Conservation (phyloP, 495 filamentous ascomycete genomes). For the Penicillium canariense region DNA sequence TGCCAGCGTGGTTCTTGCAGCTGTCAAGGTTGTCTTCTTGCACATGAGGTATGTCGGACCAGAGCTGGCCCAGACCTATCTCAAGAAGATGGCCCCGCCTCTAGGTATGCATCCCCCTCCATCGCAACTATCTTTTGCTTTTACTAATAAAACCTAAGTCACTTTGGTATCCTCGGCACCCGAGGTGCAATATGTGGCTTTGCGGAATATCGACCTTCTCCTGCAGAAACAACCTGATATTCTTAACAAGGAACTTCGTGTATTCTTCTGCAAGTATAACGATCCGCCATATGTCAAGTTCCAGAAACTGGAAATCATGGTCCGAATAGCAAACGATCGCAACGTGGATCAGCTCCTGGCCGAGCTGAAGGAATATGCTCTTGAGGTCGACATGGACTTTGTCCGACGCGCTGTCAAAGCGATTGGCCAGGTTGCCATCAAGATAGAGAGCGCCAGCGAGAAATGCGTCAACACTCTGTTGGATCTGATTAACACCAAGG, state of each 20-base stretch:
- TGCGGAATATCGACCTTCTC: slow-evolving; percentile 92
- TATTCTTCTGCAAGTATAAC: slow-evolving; percentile 99
- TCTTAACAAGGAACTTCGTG: slow-evolving; percentile 91
- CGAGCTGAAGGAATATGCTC: slow-evolving; percentile 93
- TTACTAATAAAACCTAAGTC: slow-evolving; percentile 50
- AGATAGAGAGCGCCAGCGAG: slow-evolving; percentile 90
- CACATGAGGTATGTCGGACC: slow-evolving; percentile 85
- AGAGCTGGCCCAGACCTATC: slow-evolving; percentile 75
- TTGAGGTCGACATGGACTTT: slow-evolving; percentile 99
- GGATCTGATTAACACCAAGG: slow-evolving; percentile 93
- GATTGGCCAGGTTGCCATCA: slow-evolving; percentile 96
- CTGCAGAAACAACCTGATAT: slow-evolving; percentile 96
- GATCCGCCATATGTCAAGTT: slow-evolving; percentile 97
- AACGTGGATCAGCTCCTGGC: slow-evolving; percentile 94
- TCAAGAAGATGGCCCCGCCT: slow-evolving; percentile 98
- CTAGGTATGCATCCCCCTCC: slow-evolving; percentile 56
- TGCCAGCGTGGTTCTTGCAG: slow-evolving; percentile 90
- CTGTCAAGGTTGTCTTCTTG: slow-evolving; percentile 95
- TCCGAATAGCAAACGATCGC: slow-evolving; percentile 95
- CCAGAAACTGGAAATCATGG: slow-evolving; percentile 98
- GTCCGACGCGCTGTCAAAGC: slow-evolving; percentile 90
- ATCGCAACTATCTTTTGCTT: slow-evolving; percentile 13
- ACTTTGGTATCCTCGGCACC: slow-evolving; percentile 93
- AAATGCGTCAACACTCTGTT: slow-evolving; percentile 92
- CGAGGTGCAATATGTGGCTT: slow-evolving; percentile 95